phyloP scores from a whole-genome alignment of 768 basidiomycete species.

The Russula virescens region DNA sequence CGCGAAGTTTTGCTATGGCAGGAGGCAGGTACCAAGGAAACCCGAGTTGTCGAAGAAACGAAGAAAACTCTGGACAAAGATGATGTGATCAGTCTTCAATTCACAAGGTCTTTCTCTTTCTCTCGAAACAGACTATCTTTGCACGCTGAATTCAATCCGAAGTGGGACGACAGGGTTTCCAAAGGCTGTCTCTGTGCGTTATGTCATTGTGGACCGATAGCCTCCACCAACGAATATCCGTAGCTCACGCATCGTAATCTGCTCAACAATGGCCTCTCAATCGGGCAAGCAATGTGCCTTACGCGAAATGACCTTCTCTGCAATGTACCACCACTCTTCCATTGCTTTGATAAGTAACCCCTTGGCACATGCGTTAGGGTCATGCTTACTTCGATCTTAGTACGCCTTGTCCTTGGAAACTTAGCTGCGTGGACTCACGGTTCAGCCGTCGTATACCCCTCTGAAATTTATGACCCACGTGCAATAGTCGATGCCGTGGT shows the following conservation, averaged over 20 bases:
- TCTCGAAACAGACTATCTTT: neutral
- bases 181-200: constrained; percentile 73
- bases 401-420: constrained; percentile 78
- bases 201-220: neutral
- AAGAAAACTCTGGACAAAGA: constrained; percentile 43
- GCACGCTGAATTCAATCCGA: constrained; percentile 11
- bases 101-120: constrained; percentile 56
- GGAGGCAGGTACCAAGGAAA: constrained; percentile 42
- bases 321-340: constrained; percentile 80
- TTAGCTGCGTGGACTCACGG: constrained; percentile 73
- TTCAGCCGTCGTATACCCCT: constrained; percentile 69
- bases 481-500: constrained; percentile 67
- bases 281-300: constrained; percentile 66
- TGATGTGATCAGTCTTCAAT: constrained; percentile 79
- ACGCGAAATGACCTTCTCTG: constrained; percentile 63
- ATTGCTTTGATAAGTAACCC: constrained; percentile 77
- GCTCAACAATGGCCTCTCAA: constrained; percentile 69
- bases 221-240: neutral
- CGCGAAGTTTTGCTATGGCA: constrained; percentile 67
- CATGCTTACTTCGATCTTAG: constrained; percentile 10
- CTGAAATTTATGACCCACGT: constrained; percentile 54
- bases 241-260: constrained; percentile 76
- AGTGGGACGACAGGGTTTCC: constrained; percentile 79
- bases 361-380: neutral
- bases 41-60: constrained; percentile 39